phyloP scores from a whole-genome alignment of 2,329 filamentous ascomycete genomes.

The Hyphodiscus sp. region DNA sequence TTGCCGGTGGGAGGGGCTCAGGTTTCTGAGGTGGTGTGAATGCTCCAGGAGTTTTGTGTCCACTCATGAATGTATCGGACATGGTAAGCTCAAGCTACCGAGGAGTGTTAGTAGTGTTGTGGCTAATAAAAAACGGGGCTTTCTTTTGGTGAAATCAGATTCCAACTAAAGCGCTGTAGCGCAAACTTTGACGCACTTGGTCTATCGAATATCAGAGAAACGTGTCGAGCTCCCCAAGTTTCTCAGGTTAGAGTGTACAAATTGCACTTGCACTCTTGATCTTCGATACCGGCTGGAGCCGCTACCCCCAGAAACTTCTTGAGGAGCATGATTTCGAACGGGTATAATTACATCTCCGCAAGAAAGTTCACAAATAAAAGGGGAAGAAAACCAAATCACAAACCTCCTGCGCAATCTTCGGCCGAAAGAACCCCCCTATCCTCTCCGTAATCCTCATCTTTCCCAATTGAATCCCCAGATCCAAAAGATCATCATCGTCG shows the following conservation, averaged over 20 bases:
- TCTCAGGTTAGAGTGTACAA: no score
- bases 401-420: slow-evolving; percentile 54
- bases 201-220: no score
- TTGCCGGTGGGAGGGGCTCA: slow-evolving; percentile 20
- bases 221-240: no score
- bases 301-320: no score
- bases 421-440: slow-evolving; percentile 65
- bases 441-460: slow-evolving; percentile 69
- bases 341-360: slow-evolving; percentile 1
- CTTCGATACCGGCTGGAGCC: no score
- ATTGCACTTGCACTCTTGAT: no score
- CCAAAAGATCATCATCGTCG: slow-evolving; percentile 61
- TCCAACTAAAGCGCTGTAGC: no score
- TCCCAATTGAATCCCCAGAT: slow-evolving; percentile 65
- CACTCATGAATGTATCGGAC: slow-evolving; percentile 12
- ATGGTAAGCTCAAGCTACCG: slow-evolving; percentile 18
- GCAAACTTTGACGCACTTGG: no score
- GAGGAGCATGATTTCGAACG: background rate
- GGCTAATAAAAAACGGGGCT: background rate
- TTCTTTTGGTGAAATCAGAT: background rate
- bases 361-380: background rate
- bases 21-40: slow-evolving; percentile 10
- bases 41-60: slow-evolving; percentile 10
- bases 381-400: slow-evolving; percentile 7
- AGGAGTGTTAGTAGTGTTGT: background rate